Base-by-base conservation (phyloP, 805 yeast species). In the Yamadazyma paraphyllophila region DNA sequence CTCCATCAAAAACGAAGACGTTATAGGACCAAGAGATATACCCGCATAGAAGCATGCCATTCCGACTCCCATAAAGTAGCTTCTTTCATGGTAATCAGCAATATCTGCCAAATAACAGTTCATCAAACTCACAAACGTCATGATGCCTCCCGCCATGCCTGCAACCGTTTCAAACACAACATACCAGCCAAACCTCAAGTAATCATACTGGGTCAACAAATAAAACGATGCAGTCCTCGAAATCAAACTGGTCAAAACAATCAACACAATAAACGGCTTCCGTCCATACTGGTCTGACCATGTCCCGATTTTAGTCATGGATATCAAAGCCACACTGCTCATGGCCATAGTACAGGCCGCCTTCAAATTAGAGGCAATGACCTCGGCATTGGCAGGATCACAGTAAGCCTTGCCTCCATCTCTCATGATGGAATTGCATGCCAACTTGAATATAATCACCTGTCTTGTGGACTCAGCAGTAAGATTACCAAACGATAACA, bases 41-140 rank as follows among this genome's bases (percentile, higher is more conserved):
- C 90, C 86, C 3, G 75, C 68, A 55, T 78, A 83, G 41, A 85
- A 62, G 13, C 77, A 63, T 9, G 91, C 87, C 58, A 77, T 69
- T 20, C 78, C 66, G 25, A 80, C 65, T 10, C 91, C 88, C 52
- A 87, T 67, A 15, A 76, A 69, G 43, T 77, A 73, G 17, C 80
- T 75, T 49, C 96, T 67, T 45, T 77, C 71, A 29, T 69, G 73
- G 1, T 87, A 76, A 15, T 81, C 83, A 6, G 82, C 82, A 33
- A 88, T 80, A 65, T 89, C 96, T 3, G 88, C 71, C 13, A 86
- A 73, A 58, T 88, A 89, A 48, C 91, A 79, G 57, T 83, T 83
- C 10, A 80, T 67, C 26, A 85, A 65, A 8, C 84, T 78, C 41
- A 85, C 56, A 29, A 83, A 55, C 5, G 82, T 73, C 48, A 80